These are phyloP conservation scores for Teratosphaeriaceae sp. DNA, from an alignment of 2,329 filamentous ascomycete genomes.

Conservation along the genomic window DNA sequence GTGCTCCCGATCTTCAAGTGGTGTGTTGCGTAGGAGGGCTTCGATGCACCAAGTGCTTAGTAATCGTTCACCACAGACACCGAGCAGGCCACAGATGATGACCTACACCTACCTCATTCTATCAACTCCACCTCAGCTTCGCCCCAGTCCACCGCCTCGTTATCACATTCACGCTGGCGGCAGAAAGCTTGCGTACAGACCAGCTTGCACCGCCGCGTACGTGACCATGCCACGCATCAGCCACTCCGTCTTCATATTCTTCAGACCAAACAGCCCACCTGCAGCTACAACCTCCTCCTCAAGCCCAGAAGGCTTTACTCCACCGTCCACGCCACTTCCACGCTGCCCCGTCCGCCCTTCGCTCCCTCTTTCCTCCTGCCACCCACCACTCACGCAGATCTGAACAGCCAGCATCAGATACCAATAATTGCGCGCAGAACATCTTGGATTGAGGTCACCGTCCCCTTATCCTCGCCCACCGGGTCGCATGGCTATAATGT, in stretches of 20 bases:
- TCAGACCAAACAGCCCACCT: slow-evolving; percentile 1
- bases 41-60: no score
- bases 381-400: slow-evolving; percentile 14
- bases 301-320: neutral
- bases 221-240: slow-evolving; percentile 65
- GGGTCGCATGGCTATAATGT: neutral
- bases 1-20: no score
- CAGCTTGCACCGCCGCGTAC: slow-evolving; percentile 77
- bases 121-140: neutral
- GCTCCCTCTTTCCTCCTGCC: neutral
- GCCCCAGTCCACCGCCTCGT: neutral
- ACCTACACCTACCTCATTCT: neutral
- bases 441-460: neutral
- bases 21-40: no score
- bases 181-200: slow-evolving; percentile 81
- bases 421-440: slow-evolving; percentile 46
- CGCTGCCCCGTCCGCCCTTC: neutral
- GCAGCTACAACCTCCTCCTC: neutral
- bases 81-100: no score
- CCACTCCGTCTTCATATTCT: slow-evolving; percentile 12
- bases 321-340: neutral
- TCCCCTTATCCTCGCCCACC: neutral
- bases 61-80: no score
- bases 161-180: slow-evolving; percentile 58
- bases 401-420: slow-evolving; percentile 68